A percentile compares a stretch with the other conserved stretches of the same genome.
Evolutionary conservation across 2,329 filamentous ascomycete species (phyloP).

Genomic region (Nectriaceae sp.): DNA sequence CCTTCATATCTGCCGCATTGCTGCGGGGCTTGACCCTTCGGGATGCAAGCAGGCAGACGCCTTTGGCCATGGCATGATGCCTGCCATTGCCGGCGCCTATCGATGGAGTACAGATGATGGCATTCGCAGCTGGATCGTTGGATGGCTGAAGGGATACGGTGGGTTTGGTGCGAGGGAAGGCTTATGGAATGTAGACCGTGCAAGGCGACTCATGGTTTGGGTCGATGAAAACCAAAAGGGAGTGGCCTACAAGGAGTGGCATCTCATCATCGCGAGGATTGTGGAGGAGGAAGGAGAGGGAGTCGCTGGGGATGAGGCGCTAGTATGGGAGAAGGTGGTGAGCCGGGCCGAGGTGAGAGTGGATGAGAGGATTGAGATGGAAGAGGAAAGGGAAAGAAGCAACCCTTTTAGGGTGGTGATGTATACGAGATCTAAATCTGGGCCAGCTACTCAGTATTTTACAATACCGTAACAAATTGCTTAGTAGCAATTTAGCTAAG

Average conservation of each 20-base stretch:
- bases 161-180: constrained; percentile 1
- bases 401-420: neutral
- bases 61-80: constrained; percentile 7
- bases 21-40: neutral
- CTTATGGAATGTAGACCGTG: constrained; percentile 3
- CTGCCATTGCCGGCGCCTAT: constrained; percentile 1
- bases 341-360: neutral
- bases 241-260: neutral
- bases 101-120: constrained; percentile 1
- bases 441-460: neutral
- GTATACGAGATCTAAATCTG: neutral
- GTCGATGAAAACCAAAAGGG: constrained; percentile 1
- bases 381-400: neutral
- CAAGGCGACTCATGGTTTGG: constrained; percentile 1
- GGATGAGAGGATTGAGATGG: neutral
- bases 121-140: neutral
- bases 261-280: neutral
- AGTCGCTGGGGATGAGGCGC: neutral
- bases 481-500: too few species aligned
- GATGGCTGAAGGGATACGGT: constrained; percentile 2
- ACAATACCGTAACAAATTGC: neutral
- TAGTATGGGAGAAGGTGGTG: neutral
- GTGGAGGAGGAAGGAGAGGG: neutral
- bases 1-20: constrained; percentile 4
- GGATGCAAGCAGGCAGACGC: constrained; percentile 1